These are phyloP conservation scores for Astragalus glycyphyllos DNA, from an alignment of 306 rosid species.

Conservation along the genomic window DNA sequence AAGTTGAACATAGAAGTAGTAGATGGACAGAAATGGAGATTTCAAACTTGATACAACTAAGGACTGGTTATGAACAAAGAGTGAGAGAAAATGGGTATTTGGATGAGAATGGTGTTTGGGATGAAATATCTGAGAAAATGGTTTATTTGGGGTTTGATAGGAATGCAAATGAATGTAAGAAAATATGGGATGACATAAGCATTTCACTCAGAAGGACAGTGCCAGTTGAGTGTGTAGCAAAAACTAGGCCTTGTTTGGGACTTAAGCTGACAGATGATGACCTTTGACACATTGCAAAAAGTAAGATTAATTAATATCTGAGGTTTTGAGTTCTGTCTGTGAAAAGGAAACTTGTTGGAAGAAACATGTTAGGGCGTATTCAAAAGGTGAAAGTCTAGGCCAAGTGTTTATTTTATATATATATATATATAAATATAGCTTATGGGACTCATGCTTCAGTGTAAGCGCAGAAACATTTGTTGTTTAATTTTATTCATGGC, in stretches of 20 bases:
- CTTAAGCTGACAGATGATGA: slow-evolving; percentile 60
- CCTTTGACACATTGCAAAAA: slow-evolving; percentile 50
- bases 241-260: slow-evolving; percentile 58
- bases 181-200: slow-evolving; percentile 57
- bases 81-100: slow-evolving; percentile 48
- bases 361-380: not conserved
- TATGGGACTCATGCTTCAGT: slow-evolving; percentile 25
- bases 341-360: not conserved
- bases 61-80: slow-evolving; percentile 47
- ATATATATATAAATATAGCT: not conserved
- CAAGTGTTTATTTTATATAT: not conserved
- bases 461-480: slow-evolving; percentile 28
- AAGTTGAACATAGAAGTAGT: slow-evolving; percentile 20
- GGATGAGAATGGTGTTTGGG: slow-evolving; percentile 45
- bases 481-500: slow-evolving; percentile 34
- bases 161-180: slow-evolving; percentile 49
- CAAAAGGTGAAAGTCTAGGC: slow-evolving; percentile 30
- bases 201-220: slow-evolving; percentile 49
- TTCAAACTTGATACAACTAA: slow-evolving; percentile 51
- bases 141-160: slow-evolving; percentile 52
- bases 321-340: slow-evolving; percentile 19
- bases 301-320: not conserved
- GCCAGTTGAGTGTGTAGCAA: slow-evolving; percentile 38
- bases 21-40: slow-evolving; percentile 58
- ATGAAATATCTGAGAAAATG: slow-evolving; percentile 53